Evolutionary conservation across 257 asterid genomes (phyloP).

Genomic region (Lantana camara): DNA sequence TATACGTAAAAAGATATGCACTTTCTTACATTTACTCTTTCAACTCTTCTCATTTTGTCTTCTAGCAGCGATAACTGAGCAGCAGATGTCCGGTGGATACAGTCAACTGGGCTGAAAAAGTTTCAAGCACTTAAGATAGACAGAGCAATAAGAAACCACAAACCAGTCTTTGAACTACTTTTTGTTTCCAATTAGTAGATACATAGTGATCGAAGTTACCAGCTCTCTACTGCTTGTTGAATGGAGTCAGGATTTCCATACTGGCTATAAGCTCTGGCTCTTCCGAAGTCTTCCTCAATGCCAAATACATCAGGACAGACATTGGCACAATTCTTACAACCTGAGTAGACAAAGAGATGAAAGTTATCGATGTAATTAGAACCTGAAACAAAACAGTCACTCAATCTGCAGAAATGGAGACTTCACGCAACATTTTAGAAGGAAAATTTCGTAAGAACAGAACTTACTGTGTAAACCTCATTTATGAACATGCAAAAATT

Average conservation of each 20-base stretch:
- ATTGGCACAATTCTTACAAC: no score
- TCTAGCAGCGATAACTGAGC: constrained; percentile 92
- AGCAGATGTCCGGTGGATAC: constrained; percentile 97
- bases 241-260: constrained; percentile 58
- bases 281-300: no score
- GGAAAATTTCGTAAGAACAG: constrained; percentile 5
- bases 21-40: constrained; percentile 86
- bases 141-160: no score
- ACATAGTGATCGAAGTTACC: no score
- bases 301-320: no score
- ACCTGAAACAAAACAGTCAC: constrained; percentile 55
- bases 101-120: constrained; percentile 93
- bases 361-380: no score
- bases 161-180: no score
- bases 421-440: constrained; percentile 2
- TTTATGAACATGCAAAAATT: constrained; percentile 90
- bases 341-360: no score
- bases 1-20: no score
- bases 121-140: background rate
- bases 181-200: no score
- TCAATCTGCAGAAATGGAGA: constrained; percentile 22
- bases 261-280: constrained; percentile 90
- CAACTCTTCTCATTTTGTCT: constrained; percentile 98
- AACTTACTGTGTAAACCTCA: constrained; percentile 81
- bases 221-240: constrained; percentile 92